Percentiles rank a stretch among this genome's conserved stretches.
Conservation (phyloP, 371 early-diverging fungal species). For the Chytridium lagenaria region DNA sequence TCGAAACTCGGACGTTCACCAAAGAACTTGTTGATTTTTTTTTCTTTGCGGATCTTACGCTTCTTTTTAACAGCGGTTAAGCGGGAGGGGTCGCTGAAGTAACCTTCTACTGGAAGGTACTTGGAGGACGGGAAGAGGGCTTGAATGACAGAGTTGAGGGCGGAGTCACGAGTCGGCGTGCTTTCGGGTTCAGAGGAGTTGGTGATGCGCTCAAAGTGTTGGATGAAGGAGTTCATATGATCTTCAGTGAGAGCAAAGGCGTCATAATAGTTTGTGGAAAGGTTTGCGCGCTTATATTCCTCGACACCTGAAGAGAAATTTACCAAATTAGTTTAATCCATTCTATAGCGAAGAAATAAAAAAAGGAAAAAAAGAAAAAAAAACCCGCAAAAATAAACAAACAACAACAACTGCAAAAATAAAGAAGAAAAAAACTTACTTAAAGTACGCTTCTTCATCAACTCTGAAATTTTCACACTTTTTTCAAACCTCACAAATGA, state of each 20-base stretch:
- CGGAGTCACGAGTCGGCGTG: not conserved
- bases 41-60: conserved; percentile 45
- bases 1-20: conserved; percentile 44
- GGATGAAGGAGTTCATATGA: not conserved
- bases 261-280: not conserved
- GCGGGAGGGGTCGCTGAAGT: conserved; percentile 42
- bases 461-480: conserved; percentile 32
- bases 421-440: conserved; percentile 12
- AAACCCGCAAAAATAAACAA: too few relatives aligned
- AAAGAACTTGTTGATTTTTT: conserved; percentile 57
- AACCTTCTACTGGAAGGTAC: conserved; percentile 30
- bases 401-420: not conserved
- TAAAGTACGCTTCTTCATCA: not conserved
- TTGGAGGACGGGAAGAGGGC: conserved; percentile 34
- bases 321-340: conserved; percentile 23
- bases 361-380: too few relatives aligned
- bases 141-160: conserved; percentile 13
- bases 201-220: not conserved
- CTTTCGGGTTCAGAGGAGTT: not conserved
- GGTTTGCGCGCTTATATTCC: not conserved
- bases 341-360: too few relatives aligned
- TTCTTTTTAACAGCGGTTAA: conserved; percentile 29
- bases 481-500: conserved; percentile 62
- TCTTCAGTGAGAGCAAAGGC: not conserved
- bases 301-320: conserved; percentile 1